Evolutionary conservation across 2,329 filamentous ascomycete genomes (phyloP).

Genomic region (Coniochaeta ligniaria): DNA sequence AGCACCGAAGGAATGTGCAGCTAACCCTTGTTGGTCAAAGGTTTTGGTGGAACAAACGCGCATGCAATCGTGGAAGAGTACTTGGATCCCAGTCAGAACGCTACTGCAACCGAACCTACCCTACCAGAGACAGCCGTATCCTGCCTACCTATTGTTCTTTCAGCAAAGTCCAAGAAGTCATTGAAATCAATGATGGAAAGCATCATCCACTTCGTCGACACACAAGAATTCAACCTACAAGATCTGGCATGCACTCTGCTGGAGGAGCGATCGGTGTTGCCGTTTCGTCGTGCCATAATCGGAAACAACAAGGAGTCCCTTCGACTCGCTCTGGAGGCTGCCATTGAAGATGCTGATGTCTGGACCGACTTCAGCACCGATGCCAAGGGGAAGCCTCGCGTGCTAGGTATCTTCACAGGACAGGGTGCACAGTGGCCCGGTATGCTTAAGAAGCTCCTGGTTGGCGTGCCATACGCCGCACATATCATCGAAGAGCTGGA

Average conservation of each 20-base stretch:
- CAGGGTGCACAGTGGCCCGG: constrained; percentile 20
- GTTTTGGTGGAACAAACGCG: constrained; percentile 26
- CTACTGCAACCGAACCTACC: background rate
- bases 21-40: no score
- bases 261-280: no score
- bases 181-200: no score
- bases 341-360: no score
- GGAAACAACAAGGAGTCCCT: background rate
- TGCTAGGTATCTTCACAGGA: constrained; percentile 19
- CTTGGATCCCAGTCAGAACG: background rate
- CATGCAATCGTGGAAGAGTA: constrained; percentile 14
- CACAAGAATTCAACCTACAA: no score
- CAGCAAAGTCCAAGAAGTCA: constrained; percentile 1
- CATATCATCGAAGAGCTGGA: background rate
- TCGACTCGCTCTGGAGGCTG: background rate
- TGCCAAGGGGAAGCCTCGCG: background rate
- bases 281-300: no score
- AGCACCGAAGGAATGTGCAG: no score
- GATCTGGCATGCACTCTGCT: no score
- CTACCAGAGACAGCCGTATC: background rate
- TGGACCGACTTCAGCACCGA: background rate
- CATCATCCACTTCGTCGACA: no score
- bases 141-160: constrained; percentile 5
- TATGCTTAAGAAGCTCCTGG: constrained; percentile 17
- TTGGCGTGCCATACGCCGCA: no score